A percentile compares a stretch with the other conserved stretches of the same genome.
Conservation (phyloP, 495 filamentous ascomycete species). For the Terfezia claveryi region DNA sequence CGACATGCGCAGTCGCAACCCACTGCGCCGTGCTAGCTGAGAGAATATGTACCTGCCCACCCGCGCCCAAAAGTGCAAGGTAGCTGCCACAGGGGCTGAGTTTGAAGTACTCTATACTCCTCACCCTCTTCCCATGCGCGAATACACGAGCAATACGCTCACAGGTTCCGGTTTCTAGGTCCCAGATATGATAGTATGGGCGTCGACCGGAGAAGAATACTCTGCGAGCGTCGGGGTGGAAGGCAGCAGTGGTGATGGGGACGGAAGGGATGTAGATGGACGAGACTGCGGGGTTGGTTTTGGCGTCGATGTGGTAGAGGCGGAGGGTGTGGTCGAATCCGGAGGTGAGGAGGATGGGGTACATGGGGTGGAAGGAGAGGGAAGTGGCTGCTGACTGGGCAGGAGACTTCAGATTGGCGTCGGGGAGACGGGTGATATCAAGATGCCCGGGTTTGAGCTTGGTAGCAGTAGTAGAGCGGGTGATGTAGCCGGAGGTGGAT, state of each 20-base stretch:
- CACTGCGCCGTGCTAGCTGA: constrained; percentile 67
- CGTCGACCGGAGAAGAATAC: constrained; percentile 72
- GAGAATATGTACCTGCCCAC: constrained; percentile 70
- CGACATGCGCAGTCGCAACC: constrained; percentile 61
- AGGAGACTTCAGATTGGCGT: constrained; percentile 28
- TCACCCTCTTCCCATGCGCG: constrained; percentile 52
- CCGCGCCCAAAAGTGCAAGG: constrained; percentile 58
- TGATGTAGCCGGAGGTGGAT: constrained; percentile 29
- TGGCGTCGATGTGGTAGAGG: constrained; percentile 66
- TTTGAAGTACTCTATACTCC: constrained; percentile 73
- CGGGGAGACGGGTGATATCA: constrained; percentile 54
- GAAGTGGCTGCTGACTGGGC: constrained; percentile 48
- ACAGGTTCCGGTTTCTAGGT: constrained; percentile 54
- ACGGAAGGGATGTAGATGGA: constrained; percentile 68
- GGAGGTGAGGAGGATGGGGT: constrained; percentile 73
- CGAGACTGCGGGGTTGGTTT: constrained; percentile 67
- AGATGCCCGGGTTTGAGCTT: constrained; percentile 64
- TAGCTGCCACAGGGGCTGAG: constrained; percentile 66
- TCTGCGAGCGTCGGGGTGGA: constrained; percentile 39
- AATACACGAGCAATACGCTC: constrained; percentile 59
- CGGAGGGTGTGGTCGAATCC: constrained; percentile 65
- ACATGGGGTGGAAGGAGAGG: constrained; percentile 67
- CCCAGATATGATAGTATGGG: constrained; percentile 87
- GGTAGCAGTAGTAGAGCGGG: neutral
- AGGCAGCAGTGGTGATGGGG: constrained; percentile 56